phyloP scores from a whole-genome alignment of 2,329 filamentous ascomycete genomes.

The Ploettnerulaceae sp. region DNA sequence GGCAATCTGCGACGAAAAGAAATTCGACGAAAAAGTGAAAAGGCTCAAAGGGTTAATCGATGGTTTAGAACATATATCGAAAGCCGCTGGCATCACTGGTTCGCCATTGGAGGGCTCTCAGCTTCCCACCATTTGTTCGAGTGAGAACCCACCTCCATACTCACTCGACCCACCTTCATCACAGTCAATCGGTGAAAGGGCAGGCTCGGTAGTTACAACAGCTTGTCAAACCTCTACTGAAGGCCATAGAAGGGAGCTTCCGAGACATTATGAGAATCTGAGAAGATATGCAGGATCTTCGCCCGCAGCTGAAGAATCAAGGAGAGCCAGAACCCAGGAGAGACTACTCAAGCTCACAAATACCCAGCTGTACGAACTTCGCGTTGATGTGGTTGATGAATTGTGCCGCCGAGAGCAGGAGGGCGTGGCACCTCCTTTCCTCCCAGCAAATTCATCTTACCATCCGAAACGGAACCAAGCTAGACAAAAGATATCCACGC shows the following conservation, averaged over 20 bases:
- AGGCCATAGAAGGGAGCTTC: not conserved
- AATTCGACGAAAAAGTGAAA: slow-evolving; percentile 23
- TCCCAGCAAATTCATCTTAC: slow-evolving; percentile 7
- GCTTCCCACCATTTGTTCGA: not conserved
- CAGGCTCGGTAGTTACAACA: not conserved
- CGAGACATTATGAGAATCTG: slow-evolving; percentile 10
- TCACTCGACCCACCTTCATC: slow-evolving; percentile 3
- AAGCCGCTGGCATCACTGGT: slow-evolving; percentile 14
- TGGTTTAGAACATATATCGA: slow-evolving; percentile 22
- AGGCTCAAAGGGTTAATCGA: slow-evolving; percentile 23
- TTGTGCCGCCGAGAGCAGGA: slow-evolving; percentile 19
- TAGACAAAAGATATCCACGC: slow-evolving; percentile 14
- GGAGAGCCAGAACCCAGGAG: slow-evolving; percentile 7
- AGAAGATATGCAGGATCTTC: slow-evolving; percentile 7
- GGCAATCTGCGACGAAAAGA: slow-evolving; percentile 22
- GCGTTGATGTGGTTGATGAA: slow-evolving; percentile 23
- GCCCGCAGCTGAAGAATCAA: not conserved
- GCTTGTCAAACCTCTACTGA: not conserved
- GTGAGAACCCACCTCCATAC: slow-evolving; percentile 22
- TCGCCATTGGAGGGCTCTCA: not conserved
- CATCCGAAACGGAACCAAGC: slow-evolving; percentile 20
- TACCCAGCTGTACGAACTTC: slow-evolving; percentile 19
- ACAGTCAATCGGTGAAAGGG: not conserved
- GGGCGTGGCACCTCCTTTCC: slow-evolving; percentile 39
- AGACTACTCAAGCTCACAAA: slow-evolving; percentile 13